A percentile compares a stretch with the other conserved stretches of the same genome.
These are phyloP conservation scores for Gynochthodes officinalis DNA, from an alignment of 257 asterid genomes.

Conservation along the genomic window DNA sequence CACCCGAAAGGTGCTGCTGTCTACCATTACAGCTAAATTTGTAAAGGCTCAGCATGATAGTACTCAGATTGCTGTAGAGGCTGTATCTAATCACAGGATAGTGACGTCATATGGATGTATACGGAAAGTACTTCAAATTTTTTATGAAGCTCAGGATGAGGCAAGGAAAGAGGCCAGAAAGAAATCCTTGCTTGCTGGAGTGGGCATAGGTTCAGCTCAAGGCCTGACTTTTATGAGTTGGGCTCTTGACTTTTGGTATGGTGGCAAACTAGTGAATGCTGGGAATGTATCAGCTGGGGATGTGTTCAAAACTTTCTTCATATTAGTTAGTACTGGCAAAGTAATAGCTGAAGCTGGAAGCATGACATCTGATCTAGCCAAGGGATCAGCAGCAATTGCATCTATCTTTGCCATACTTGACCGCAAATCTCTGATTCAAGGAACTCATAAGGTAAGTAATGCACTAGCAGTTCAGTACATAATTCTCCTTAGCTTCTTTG, in stretches of 20 bases:
- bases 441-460: slow-evolving; percentile 41
- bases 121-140: slow-evolving; percentile 54
- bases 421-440: slow-evolving; percentile 51
- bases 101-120: slow-evolving; percentile 72
- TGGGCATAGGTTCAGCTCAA: slow-evolving; percentile 90
- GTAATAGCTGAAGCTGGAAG: slow-evolving; percentile 94
- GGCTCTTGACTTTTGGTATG: slow-evolving; percentile 93
- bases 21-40: slow-evolving; percentile 57
- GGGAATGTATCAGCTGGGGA: slow-evolving; percentile 79
- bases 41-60: slow-evolving; percentile 69
- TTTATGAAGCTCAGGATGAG: slow-evolving; percentile 74
- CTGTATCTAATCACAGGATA: slow-evolving; percentile 65
- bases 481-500: neutral
- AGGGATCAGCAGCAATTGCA: slow-evolving; percentile 74
- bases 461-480: neutral
- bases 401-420: slow-evolving; percentile 71
- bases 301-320: slow-evolving; percentile 71
- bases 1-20: slow-evolving; percentile 57
- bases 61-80: slow-evolving; percentile 78
- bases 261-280: slow-evolving; percentile 56
- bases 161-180: slow-evolving; percentile 70
- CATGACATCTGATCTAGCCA: slow-evolving; percentile 87
- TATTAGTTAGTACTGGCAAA: slow-evolving; percentile 75
- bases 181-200: slow-evolving; percentile 77
- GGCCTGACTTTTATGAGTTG: slow-evolving; percentile 79